These are phyloP conservation scores for Triticum urartu DNA, from an alignment of 176 grass and related monocot species.

Conservation along the genomic window DNA sequence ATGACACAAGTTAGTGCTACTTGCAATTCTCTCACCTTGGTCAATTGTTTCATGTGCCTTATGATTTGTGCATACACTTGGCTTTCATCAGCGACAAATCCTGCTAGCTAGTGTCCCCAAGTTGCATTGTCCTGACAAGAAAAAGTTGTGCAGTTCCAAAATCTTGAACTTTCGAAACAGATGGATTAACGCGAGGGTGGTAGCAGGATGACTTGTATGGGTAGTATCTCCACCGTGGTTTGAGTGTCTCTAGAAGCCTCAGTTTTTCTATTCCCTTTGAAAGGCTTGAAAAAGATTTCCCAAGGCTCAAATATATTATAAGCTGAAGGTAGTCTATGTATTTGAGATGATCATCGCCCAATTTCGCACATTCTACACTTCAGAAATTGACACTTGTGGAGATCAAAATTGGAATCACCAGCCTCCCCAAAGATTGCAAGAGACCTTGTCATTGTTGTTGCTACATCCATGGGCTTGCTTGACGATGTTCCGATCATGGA, in stretches of 20 bases:
- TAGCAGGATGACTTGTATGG: too few species aligned
- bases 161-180: too few species aligned
- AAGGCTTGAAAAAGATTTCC: not conserved
- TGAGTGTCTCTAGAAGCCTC: not conserved
- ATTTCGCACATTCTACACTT: not conserved
- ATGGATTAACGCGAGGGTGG: too few species aligned
- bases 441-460: too few species aligned
- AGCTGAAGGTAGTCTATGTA: not conserved
- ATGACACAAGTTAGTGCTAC: too few species aligned
- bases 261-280: not conserved
- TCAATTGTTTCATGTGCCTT: not conserved
- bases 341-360: not conserved
- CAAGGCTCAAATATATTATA: not conserved
- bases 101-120: not conserved
- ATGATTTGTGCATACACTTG: constrained; percentile 6
- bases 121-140: too few species aligned
- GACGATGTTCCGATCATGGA: too few species aligned
- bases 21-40: not conserved
- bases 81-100: not conserved
- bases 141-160: not conserved
- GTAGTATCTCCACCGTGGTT: not conserved
- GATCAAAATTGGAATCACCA: not conserved
- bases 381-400: not conserved
- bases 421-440: not conserved
- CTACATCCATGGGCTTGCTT: too few species aligned